phyloP scores from a whole-genome alignment of 768 basidiomycete species.

The Gymnopilus dilepis region DNA sequence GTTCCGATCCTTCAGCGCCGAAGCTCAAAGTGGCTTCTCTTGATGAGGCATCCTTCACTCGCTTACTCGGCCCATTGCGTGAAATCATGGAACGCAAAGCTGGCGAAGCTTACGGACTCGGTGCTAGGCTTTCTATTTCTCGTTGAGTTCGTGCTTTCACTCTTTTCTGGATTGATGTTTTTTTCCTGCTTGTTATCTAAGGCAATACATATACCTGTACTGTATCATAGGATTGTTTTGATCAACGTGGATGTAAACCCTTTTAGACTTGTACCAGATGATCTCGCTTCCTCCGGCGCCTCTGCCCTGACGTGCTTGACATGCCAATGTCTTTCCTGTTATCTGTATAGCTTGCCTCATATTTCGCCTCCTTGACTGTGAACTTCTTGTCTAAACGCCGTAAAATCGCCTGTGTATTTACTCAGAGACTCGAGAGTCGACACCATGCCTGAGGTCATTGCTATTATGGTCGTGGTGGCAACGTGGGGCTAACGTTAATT shows the following conservation, averaged over 20 bases:
- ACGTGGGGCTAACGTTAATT: constrained; percentile 12
- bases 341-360: too few relatives aligned
- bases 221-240: constrained; percentile 11
- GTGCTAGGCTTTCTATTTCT: constrained; percentile 32
- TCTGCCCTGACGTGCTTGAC: neutral
- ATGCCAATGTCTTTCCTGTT: neutral
- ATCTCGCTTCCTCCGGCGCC: neutral
- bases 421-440: neutral
- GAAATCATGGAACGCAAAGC: constrained; percentile 93
- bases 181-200: constrained; percentile 11
- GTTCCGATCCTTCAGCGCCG: constrained; percentile 49
- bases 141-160: constrained; percentile 26
- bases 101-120: constrained; percentile 69
- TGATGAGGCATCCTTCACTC: constrained; percentile 92
- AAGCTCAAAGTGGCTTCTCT: constrained; percentile 94
- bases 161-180: constrained; percentile 1
- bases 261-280: neutral
- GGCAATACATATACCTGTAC: constrained; percentile 5
- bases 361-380: neutral
- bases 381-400: neutral
- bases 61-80: constrained; percentile 88
- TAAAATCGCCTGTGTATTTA: too few relatives aligned
- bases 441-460: neutral
- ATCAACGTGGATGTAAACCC: neutral
- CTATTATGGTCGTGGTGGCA: constrained; percentile 30